Conservation (phyloP, 768 basidiomycete species). For the Rhodotorula taiwanensis region DNA sequence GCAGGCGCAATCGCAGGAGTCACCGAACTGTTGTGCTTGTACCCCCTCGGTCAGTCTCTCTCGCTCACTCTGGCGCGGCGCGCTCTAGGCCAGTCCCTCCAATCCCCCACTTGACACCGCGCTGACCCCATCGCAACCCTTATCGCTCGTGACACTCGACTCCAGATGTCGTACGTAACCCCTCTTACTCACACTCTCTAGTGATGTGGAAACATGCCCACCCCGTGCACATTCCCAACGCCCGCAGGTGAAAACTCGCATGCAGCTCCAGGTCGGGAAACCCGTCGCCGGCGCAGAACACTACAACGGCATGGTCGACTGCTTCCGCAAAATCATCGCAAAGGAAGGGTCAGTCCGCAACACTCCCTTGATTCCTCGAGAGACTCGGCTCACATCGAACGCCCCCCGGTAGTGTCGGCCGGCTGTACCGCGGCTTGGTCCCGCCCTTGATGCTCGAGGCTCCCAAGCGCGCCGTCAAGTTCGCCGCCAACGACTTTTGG, state of each 20-base stretch:
- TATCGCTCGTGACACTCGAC: background rate
- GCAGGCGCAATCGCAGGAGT: constrained; percentile 93
- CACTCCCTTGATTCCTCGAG: constrained; percentile 36
- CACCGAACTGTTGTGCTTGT: constrained; percentile 59
- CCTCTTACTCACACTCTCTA: too few relatives aligned
- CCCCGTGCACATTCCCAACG: too few relatives aligned
- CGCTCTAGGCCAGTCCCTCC: too few relatives aligned
- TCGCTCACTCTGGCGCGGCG: too few relatives aligned
- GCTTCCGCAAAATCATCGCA: constrained; percentile 70
- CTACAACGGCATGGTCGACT: constrained; percentile 58
- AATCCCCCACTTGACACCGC: background rate
- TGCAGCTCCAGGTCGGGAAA: constrained; percentile 90
- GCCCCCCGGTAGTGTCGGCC: constrained; percentile 54
- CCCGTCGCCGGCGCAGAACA: constrained; percentile 53
- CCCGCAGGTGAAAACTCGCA: constrained; percentile 85
- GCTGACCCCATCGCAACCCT: background rate
- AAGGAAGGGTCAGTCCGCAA: constrained; percentile 68
- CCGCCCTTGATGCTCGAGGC: constrained; percentile 93
- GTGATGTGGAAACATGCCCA: too few relatives aligned
- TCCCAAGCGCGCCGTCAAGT: constrained; percentile 93
- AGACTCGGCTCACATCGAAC: background rate
- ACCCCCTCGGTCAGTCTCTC: constrained; percentile 66
- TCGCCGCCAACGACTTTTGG: constrained; percentile 76
- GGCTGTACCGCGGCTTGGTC: constrained; percentile 91
- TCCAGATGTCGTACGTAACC: constrained; percentile 70